These are phyloP conservation scores for Filosporella fistucella DNA, from an alignment of 495 filamentous ascomycete genomes.

Conservation along the genomic window DNA sequence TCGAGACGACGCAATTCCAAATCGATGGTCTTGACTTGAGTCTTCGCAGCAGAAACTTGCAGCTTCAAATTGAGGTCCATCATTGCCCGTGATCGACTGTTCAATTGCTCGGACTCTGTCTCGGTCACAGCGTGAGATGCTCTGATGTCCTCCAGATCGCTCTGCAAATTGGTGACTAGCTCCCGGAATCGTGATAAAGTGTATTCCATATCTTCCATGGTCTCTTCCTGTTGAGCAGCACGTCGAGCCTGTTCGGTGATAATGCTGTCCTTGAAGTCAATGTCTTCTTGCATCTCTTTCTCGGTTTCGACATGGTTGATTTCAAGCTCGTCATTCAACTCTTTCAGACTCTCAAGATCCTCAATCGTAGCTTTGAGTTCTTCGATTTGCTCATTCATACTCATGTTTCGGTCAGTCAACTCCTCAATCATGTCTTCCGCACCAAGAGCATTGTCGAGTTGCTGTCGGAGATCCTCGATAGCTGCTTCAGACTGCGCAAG, in stretches of 20 bases:
- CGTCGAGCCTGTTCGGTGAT: conserved; percentile 72
- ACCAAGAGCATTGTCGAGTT: conserved; percentile 80
- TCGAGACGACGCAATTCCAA: conserved; percentile 83
- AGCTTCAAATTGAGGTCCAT: conserved; percentile 94
- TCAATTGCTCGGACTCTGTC: conserved; percentile 82
- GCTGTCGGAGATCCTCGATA: conserved; percentile 82
- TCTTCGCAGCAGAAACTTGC: conserved; percentile 80
- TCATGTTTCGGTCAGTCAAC: conserved; percentile 78
- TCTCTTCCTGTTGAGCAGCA: conserved; percentile 61
- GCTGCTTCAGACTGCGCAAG: conserved; percentile 67
- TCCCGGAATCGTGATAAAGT: conserved; percentile 84
- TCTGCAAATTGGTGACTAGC: conserved; percentile 79
- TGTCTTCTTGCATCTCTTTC: conserved; percentile 89
- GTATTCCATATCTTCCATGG: conserved; percentile 83
- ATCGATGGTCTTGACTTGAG: conserved; percentile 90
- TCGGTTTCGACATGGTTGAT: conserved; percentile 88
- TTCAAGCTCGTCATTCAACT: conserved; percentile 91
- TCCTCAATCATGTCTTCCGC: conserved; percentile 94
- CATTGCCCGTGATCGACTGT: conserved; percentile 82
- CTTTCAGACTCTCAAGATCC: conserved; percentile 81
- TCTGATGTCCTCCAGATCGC: conserved; percentile 84
- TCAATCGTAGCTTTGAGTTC: conserved; percentile 76
- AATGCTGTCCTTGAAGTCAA: conserved; percentile 74
- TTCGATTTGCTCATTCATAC: conserved; percentile 74
- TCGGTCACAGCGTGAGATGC: conserved; percentile 89